Evolutionary conservation across 208 protist genomes (phyloP), one percentile per base, ranked within the genome.

Genomic region (Acanthamoeba culbertsoni): DNA sequence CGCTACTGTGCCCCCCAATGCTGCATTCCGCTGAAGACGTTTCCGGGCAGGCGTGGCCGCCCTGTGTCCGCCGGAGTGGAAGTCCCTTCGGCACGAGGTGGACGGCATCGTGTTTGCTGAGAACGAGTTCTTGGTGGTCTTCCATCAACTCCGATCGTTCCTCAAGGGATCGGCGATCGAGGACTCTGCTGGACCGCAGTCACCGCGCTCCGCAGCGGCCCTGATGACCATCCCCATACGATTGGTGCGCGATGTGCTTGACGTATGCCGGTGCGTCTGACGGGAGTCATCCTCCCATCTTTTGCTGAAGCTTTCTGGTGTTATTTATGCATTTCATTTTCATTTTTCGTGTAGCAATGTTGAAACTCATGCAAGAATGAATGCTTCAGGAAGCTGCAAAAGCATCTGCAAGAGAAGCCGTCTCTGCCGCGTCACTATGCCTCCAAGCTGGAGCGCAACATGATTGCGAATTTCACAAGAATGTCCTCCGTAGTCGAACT

Each of bases 51-150:
- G 84, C 28, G 84, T 91, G 46, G 59, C 59, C 23, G 46, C 55
- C 5, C 84, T 91, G n/a, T 45, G 59, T 28, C 84, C 84, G 10
- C 84, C 84, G 40, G 84, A 35, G 28, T 91, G 84, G 84, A 91
- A 91, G 45, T 91, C 84, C 5, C 35, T 91, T 37, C 46, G 84
- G 0, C 84, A 91, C 59, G 55, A 62, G 45, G 53, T 91, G 18
- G 84, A 91, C 20, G 53, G 55, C 46, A 91, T 91, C n/a, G 37
- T 91, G 53, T 37, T 91, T 46, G 84, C 46, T 37, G 55, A 91
- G 45, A 91, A 91, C 59, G 37, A 71, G 40, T 91, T 91, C 84
- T 55, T 91, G 23, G 84, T 91, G 46, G 42, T 91, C 35, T 91
- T 71, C 35, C 35, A 68, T 23, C 84, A 91, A 55, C 59, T 91